phyloP scores from a whole-genome alignment of 75 land plant species.

The Cryptomeria japonica region DNA sequence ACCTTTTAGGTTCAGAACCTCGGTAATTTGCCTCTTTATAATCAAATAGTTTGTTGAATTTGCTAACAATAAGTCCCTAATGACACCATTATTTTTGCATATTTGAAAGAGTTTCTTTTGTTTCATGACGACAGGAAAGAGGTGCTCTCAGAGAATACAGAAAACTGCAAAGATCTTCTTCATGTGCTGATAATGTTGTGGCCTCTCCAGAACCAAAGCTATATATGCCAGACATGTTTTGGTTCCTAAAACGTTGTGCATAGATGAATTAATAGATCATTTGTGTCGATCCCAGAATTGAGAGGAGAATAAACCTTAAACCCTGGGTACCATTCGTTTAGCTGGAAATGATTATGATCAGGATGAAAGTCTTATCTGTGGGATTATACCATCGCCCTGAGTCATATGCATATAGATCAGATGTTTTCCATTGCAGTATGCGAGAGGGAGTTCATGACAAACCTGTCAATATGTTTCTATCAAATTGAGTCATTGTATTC shows the following conservation, averaged over 20 bases:
- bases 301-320: not conserved
- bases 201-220: constrained; percentile 23
- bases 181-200: not conserved
- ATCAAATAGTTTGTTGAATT: not conserved
- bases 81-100: not conserved
- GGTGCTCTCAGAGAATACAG: not conserved
- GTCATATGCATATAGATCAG: not conserved
- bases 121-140: constrained; percentile 2
- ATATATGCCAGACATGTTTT: constrained; percentile 37
- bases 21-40: constrained; percentile 18
- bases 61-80: not conserved
- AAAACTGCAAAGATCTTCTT: not conserved
- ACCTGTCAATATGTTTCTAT: not conserved
- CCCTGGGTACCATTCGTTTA: not conserved
- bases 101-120: not conserved
- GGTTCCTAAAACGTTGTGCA: constrained; percentile 69
- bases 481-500: not conserved
- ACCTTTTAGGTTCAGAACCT: constrained; percentile 18
- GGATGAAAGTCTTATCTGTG: not conserved
- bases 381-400: not conserved
- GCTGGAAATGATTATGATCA: not conserved
- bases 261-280: not conserved
- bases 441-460: not conserved
- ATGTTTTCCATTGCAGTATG: too few relatives aligned
- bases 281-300: not conserved